A percentile compares a stretch with the other conserved stretches of the same genome.
phyloP scores from a whole-genome alignment of 2,329 filamentous ascomycete genomes.

The Pseudogymnoascus sp. region DNA sequence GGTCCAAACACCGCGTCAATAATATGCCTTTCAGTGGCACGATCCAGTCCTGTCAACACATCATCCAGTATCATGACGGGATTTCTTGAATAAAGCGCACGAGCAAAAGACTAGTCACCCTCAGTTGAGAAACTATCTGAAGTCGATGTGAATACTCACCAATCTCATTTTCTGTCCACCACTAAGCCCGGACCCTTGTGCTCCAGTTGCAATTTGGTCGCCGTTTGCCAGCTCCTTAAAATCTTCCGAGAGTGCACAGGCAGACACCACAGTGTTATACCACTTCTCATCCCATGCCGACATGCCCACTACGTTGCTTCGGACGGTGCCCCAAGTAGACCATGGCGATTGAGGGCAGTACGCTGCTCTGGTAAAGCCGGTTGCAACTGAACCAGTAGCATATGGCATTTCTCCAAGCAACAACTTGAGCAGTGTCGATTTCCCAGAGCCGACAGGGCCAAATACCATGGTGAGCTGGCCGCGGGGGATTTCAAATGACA shows the following conservation, averaged over 20 bases:
- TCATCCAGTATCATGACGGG: conserved; percentile 17
- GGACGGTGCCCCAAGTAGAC: conserved; percentile 14
- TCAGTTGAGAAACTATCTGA: background rate
- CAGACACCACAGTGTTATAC: conserved; percentile 15
- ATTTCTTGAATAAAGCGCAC: conserved; percentile 18
- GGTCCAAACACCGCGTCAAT: conserved; percentile 13
- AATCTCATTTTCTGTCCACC: conserved; percentile 14
- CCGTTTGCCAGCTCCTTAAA: conserved; percentile 20
- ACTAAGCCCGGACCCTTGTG: conserved; percentile 22
- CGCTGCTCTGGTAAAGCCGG: conserved; percentile 35
- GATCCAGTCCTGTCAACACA: conserved; percentile 18
- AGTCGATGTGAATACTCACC: background rate
- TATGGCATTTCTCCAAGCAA: conserved; percentile 32
- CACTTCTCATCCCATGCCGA: conserved; percentile 12
- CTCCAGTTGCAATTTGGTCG: conserved; percentile 21
- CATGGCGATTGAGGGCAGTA: conserved; percentile 21
- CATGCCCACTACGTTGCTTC: conserved; percentile 12
- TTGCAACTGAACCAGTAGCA: background rate
- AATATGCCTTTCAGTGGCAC: conserved; percentile 13
- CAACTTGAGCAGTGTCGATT: conserved; percentile 40
- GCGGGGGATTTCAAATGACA: background rate
- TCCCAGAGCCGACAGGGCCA: conserved; percentile 42
- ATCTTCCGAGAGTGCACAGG: conserved; percentile 17
- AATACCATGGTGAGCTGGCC: conserved; percentile 11
- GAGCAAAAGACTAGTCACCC: conserved; percentile 14